Evolutionary conservation across 148 eudicot species (phyloP), one percentile per base, ranked within the genome.

Genomic region (Euryodendron excelsum): DNA sequence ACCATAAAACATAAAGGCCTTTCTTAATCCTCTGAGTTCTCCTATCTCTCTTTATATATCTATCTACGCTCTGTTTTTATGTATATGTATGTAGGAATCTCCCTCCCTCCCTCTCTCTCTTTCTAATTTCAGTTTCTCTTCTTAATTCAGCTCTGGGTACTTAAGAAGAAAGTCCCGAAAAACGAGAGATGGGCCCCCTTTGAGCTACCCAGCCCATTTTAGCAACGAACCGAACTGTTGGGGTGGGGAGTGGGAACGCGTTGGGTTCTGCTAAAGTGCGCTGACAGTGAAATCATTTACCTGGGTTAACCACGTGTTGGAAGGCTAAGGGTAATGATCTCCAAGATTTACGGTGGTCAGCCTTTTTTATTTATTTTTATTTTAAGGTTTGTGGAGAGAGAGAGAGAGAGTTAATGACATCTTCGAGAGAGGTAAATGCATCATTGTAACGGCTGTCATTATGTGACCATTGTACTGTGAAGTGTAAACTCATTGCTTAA

Each of bases 201-300:
- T 30, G 67, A 39, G 41, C 53, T 20, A 56, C 56, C n/a, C 33
- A 13, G 80, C 74, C 67, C 72, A 68, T 15, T 20, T 69, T 78
- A 78, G 55, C 59, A 61, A 41, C 9, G n/a, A 21, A 33, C 37
- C 78, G 68, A 9, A 63, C 11, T 31, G 5, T 64, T 37, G 58
- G 41, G 65, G 48, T 31, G 41, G 69, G n/a, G n/a, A n/a, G n/a
- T n/a, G n/a, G n/a, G n/a, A n/a, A n/a, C n/a, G n/a, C n/a, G n/a
- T n/a, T n/a, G n/a, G n/a, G n/a, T n/a, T n/a, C n/a, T n/a, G n/a
- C n/a, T n/a, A n/a, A n/a, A n/a, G n/a, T n/a, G n/a, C n/a, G n/a
- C n/a, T n/a, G n/a, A 45, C 70, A 62, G 78, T 75, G 78, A 47
- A 61, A 62, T 47, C 55, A 75, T 62, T 75, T 75, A 34, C 62